Conservation (phyloP, 352 stramenopile genomes). For the Globisporangium cylindrosporum region DNA sequence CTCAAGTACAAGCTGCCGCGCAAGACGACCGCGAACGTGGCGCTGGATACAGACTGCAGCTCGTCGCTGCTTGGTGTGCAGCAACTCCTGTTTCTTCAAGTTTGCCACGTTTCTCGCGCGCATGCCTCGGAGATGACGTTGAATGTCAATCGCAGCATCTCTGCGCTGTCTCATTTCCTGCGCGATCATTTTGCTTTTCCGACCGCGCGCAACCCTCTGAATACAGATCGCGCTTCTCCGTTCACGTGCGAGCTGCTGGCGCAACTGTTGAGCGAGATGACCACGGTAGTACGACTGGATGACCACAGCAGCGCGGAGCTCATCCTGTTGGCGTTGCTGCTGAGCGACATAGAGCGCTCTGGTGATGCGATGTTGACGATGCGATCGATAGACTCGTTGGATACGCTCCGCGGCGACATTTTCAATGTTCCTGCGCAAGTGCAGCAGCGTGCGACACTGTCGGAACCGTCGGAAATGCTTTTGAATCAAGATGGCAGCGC, state of each 20-base stretch:
- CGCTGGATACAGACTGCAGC: constrained; percentile 42
- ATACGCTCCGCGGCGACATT: constrained; percentile 30
- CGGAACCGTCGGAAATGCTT: constrained; percentile 35
- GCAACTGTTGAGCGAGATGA: constrained; percentile 21
- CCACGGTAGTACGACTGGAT: constrained; percentile 38
- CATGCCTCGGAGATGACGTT: constrained; percentile 31
- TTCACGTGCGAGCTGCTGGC: constrained; percentile 14
- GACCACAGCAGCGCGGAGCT: constrained; percentile 18
- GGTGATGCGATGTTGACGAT: constrained; percentile 36
- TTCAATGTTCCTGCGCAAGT: constrained; percentile 19
- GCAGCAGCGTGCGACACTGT: constrained; percentile 34
- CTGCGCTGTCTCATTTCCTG: not conserved
- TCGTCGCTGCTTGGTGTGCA: constrained; percentile 14
- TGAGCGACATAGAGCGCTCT: constrained; percentile 28
- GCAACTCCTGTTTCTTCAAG: constrained; percentile 16
- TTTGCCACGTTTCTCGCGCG: constrained; percentile 16
- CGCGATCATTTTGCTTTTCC: constrained; percentile 19
- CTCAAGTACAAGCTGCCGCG: constrained; percentile 18
- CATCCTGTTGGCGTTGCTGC: constrained; percentile 20
- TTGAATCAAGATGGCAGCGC: constrained; percentile 41
- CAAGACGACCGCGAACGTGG: constrained; percentile 29
- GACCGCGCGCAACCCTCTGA: constrained; percentile 33
- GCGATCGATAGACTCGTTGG: constrained; percentile 32
- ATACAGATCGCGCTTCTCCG: constrained; percentile 32
- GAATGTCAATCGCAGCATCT: constrained; percentile 36